Percentiles rank a stretch among this genome's conserved stretches.
Evolutionary conservation across 2,329 filamentous ascomycete species (phyloP).

Genomic region (Emmonsiellopsis sp.): DNA sequence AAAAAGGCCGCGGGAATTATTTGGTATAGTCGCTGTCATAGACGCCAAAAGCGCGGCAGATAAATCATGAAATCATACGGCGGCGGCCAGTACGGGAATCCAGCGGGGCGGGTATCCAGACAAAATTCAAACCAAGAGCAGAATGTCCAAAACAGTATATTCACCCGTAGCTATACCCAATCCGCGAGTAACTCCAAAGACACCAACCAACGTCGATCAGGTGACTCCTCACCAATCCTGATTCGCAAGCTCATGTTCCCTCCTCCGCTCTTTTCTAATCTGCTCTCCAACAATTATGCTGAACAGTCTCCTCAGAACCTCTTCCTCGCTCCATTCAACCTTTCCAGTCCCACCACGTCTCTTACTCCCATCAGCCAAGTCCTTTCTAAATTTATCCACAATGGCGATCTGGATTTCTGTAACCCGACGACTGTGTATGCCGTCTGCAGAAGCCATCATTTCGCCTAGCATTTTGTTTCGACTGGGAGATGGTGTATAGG

Average conservation of each 20-base stretch:
- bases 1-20: no score
- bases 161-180: background rate
- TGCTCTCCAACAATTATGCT: constrained; percentile 40
- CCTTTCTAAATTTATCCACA: constrained; percentile 30
- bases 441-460: constrained; percentile 34
- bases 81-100: no score
- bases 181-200: background rate
- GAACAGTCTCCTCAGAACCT: constrained; percentile 34
- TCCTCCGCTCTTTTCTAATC: constrained; percentile 31
- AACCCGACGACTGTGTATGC: constrained; percentile 29
- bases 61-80: no score
- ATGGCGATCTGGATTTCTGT: constrained; percentile 34
- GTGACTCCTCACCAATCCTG: background rate
- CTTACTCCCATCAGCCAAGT: constrained; percentile 25
- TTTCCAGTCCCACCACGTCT: constrained; percentile 27
- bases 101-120: no score
- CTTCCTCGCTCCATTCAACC: constrained; percentile 35
- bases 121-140: no score
- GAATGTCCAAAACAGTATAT: no score
- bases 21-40: no score
- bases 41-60: no score
- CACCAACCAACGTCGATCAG: background rate
- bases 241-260: background rate
- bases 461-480: constrained; percentile 32
- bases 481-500: constrained; percentile 25